Evolutionary conservation across 257 asterid genomes (phyloP), one percentile per base, ranked within the genome.

Genomic region (Lycium barbarum): DNA sequence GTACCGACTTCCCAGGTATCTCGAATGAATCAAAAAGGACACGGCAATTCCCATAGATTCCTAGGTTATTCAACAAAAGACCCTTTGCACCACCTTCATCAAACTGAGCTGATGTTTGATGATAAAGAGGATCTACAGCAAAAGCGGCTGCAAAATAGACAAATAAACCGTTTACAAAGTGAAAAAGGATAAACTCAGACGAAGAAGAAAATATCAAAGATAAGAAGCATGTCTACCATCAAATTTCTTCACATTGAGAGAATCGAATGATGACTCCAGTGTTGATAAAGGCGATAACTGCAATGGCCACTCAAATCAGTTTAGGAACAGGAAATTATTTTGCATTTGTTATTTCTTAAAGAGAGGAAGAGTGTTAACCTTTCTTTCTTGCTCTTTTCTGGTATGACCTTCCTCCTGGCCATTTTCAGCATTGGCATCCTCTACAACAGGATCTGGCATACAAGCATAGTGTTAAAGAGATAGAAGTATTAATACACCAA

Each of bases 61-160:
- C 98, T 40, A 97, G 95, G 88, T 97, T 97, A 92, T 95, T 95
- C 92, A 97, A 87, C 86, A 97, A 87, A 84, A 97, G 90, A 81
- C 99, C 99, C 91, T 93, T 97, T 3, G 98, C 98, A 49, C 99
- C 99, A 72, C 99, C 98, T 93, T 97, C 99, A 88, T 95, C 99
- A 89, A 94, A 95, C 93, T 94, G 98, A 84, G 99, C 97, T 20
- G 99, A 93, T 59, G 98, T 97, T 91, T 97, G 99, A 84, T 97
- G 99, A 89, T 97, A 97, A 78, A 97, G 98, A 86, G 99, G 98
- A 88, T 97, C 99, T 26, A 97, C 97, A 84, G 89, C 94, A 91
- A 97, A 97, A 76, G 99, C 99, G 89, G 87, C 99, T 84, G 40
- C 72, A 84, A 82, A 84, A 87, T 58, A 51, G 58, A 85, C 57